A percentile compares a stretch with the other conserved stretches of the same genome.
Evolutionary conservation across 2,329 filamentous ascomycete genomes (phyloP).

Genomic region (Teratosphaeria nubilosa): DNA sequence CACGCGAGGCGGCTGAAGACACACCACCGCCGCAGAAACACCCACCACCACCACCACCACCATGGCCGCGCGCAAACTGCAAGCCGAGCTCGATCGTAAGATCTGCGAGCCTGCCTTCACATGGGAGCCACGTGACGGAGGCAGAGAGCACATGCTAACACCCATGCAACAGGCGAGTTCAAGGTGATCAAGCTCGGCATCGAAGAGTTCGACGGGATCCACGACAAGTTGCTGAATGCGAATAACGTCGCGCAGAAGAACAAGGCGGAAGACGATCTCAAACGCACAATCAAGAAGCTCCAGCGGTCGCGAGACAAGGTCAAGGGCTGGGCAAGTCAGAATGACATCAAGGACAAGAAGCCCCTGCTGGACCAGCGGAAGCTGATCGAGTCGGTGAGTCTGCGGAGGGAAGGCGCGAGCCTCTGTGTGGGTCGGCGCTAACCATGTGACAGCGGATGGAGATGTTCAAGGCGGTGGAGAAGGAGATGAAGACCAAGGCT

Average conservation of each 20-base stretch:
- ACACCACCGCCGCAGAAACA: background rate
- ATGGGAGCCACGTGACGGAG: background rate
- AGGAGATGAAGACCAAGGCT: constrained; percentile 99
- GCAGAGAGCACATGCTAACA: background rate
- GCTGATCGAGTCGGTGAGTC: constrained; percentile 82
- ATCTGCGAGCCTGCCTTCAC: background rate
- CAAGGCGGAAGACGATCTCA: constrained; percentile 94
- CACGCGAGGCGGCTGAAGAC: background rate
- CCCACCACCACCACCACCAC: constrained; percentile 24
- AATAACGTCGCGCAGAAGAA: constrained; percentile 95
- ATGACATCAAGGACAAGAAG: constrained; percentile 99
- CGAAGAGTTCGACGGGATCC: constrained; percentile 82
- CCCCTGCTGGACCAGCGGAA: constrained; percentile 88
- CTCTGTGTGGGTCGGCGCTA: background rate
- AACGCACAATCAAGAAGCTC: constrained; percentile 99
- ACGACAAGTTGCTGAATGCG: constrained; percentile 94
- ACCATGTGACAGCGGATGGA: constrained; percentile 71
- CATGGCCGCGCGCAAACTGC: constrained; percentile 93
- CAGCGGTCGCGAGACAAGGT: constrained; percentile 96
- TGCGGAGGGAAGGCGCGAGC: constrained; percentile 10
- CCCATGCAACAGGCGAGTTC: constrained; percentile 43
- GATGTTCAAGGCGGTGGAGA: constrained; percentile 99
- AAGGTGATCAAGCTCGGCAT: constrained; percentile 96
- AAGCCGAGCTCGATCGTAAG: constrained; percentile 97
- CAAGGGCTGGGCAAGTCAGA: constrained; percentile 97